Base-by-base conservation (phyloP, 768 basidiomycete genomes). In the Mycena leptocephala region DNA sequence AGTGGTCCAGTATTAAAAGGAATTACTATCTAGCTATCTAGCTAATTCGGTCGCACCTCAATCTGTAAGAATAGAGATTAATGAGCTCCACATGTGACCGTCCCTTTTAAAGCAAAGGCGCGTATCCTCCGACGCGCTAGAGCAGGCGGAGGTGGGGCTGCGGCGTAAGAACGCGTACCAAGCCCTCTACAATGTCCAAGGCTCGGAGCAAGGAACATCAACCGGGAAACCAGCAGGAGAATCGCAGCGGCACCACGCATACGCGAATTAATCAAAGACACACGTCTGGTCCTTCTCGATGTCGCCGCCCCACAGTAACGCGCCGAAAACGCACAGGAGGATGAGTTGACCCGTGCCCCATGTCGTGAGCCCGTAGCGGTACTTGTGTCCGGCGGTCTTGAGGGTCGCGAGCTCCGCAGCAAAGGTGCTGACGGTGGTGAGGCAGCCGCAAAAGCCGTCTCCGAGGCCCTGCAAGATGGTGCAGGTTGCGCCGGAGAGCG, bases 361-460 rank as follows among this genome's bases (percentile, higher is more conserved):
- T 81, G 95, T 97, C 53, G 91, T 80, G 2, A 89, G 76, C 32
- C 90, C 91, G 83, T 99, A 99, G 56, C 92, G 80, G 86, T 89
- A 92, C 33, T 93, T 92, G 71, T 80, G 90, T 92, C 83, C 90
- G 82, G 37, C 87, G 82, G 53, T 86, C 84, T 75, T 97, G 85
- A 51, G 90, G 90, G 39, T 88, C 6, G 66, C 85, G 26, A 95
- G 82, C 82, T 99, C 98, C 11, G 93, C 93, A 2, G 93, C 94
- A 81, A 99, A 98, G 22, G 97, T 99, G 83, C 95, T 96, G 79
- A 99, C 90, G 1, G 98, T 99, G 2, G 95, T 97, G 79, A 99
- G 87, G 85, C 96, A 97, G 14, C 97, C 98, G 82, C 97, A 99
- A 82, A 96, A 99, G 9, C 98, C 98, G 82, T 99, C 96, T 28